These are phyloP conservation scores for Monosporascus cannonballus DNA, from an alignment of 2,329 filamentous ascomycete genomes.

Conservation along the genomic window DNA sequence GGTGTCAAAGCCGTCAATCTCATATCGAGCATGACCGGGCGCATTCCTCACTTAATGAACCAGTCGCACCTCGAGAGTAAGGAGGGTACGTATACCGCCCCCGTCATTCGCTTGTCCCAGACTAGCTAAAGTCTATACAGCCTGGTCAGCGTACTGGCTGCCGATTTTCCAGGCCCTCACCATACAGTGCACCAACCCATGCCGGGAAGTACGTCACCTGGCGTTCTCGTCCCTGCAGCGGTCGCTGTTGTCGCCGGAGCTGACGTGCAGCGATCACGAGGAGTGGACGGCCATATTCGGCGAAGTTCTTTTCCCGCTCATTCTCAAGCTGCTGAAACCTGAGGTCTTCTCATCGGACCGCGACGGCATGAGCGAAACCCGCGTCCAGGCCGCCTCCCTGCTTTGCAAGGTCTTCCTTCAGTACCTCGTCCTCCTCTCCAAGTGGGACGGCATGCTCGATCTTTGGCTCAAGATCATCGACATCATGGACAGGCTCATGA, in stretches of 20 bases:
- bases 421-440: constrained; percentile 77
- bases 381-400: constrained; percentile 84
- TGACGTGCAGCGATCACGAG: constrained; percentile 76
- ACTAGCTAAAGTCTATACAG: constrained; percentile 36
- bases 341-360: constrained; percentile 91
- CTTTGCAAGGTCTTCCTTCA: constrained; percentile 94
- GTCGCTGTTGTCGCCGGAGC: constrained; percentile 74
- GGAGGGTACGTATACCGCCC: constrained; percentile 52
- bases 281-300: constrained; percentile 95
- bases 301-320: constrained; percentile 88
- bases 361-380: constrained; percentile 89
- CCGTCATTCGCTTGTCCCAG: neutral
- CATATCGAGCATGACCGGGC: constrained; percentile 73
- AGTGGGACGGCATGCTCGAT: constrained; percentile 84
- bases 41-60: constrained; percentile 81
- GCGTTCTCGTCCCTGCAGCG: constrained; percentile 83
- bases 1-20: constrained; percentile 76
- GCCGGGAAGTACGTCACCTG: constrained; percentile 83
- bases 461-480: constrained; percentile 90
- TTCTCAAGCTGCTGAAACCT: constrained; percentile 80
- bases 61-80: constrained; percentile 86
- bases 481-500: constrained; percentile 93
- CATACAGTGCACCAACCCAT: constrained; percentile 88
- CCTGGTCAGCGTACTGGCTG: constrained; percentile 97
- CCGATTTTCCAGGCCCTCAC: constrained; percentile 88